Conservation (phyloP, 306 rosid species). For the Trifolium subterraneum region DNA sequence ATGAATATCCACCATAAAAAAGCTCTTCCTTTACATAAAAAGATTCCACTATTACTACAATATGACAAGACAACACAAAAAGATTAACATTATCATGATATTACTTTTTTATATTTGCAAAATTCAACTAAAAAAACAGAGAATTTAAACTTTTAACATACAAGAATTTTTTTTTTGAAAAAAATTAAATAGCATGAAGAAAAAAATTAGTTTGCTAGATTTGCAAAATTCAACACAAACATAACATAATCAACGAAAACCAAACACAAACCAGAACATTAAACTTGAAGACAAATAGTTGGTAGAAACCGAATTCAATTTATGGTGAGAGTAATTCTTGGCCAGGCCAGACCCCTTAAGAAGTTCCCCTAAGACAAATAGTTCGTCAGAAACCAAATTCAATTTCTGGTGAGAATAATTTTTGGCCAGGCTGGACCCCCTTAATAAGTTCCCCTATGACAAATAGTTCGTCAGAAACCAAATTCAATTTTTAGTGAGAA, state of each 20-base stretch:
- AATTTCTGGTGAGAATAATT: no score
- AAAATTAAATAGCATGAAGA: neutral
- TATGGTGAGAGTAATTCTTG: no score
- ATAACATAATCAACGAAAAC: neutral
- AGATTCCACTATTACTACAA: constrained; percentile 16
- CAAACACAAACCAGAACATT: no score
- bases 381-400: no score
- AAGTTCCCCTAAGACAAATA: no score
- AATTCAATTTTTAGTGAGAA: no score
- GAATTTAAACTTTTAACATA: neutral
- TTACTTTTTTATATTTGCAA: neutral
- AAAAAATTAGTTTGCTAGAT: neutral
- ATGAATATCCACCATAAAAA: constrained; percentile 30
- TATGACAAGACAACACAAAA: constrained; percentile 8
- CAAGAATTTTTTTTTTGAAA: neutral
- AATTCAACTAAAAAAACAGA: neutral
- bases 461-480: no score
- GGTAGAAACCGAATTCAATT: no score
- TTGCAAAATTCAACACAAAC: neutral
- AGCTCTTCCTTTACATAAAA: neutral
- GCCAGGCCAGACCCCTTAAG: no score
- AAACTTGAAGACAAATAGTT: no score
- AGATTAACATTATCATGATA: neutral
- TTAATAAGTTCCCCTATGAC: no score
- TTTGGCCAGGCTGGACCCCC: no score